phyloP scores from a whole-genome alignment of 1,284 basidiomycete genomes.

The Ustilago curta region DNA sequence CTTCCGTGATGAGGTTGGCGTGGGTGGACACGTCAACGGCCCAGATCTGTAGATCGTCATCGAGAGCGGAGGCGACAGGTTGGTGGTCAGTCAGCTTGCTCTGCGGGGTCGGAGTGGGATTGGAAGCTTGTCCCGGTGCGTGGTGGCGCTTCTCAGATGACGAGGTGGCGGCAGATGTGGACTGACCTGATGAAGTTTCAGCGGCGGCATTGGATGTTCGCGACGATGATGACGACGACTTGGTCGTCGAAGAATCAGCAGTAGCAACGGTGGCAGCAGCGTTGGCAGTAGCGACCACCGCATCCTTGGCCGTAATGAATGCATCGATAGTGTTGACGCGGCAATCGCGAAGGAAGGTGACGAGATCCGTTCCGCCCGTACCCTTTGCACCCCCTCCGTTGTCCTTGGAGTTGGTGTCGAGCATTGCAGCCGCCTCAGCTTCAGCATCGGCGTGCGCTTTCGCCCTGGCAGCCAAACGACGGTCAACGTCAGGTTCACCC shows the following conservation, averaged over 20 bases:
- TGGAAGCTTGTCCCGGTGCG: not conserved
- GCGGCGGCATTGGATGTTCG: not conserved
- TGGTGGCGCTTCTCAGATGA: not conserved
- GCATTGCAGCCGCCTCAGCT: conserved; percentile 25
- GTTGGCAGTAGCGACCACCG: conserved; percentile 6
- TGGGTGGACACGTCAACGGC: conserved; percentile 50
- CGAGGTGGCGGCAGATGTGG: conserved; percentile 1
- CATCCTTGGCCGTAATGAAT: conserved; percentile 46
- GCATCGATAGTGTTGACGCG: conserved; percentile 61
- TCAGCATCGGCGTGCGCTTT: conserved; percentile 19
- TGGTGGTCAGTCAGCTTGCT: conserved; percentile 28
- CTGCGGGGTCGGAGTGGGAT: not conserved
- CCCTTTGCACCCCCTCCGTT: conserved; percentile 52
- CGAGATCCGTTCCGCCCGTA: conserved; percentile 65
- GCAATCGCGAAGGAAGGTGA: conserved; percentile 61
- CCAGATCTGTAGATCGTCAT: conserved; percentile 42
- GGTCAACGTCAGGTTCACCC: conserved; percentile 25
- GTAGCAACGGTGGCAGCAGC: not conserved
- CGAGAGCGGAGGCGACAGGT: not conserved
- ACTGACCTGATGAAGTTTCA: conserved; percentile 44
- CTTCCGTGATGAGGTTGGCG: not conserved
- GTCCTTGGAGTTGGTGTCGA: conserved; percentile 35
- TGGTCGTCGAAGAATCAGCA: conserved; percentile 4
- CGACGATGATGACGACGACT: not conserved
- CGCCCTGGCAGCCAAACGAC: conserved; percentile 23